Base-by-base conservation (phyloP, 2,329 filamentous ascomycete species). In the Neophaeococcomyces aloes region DNA sequence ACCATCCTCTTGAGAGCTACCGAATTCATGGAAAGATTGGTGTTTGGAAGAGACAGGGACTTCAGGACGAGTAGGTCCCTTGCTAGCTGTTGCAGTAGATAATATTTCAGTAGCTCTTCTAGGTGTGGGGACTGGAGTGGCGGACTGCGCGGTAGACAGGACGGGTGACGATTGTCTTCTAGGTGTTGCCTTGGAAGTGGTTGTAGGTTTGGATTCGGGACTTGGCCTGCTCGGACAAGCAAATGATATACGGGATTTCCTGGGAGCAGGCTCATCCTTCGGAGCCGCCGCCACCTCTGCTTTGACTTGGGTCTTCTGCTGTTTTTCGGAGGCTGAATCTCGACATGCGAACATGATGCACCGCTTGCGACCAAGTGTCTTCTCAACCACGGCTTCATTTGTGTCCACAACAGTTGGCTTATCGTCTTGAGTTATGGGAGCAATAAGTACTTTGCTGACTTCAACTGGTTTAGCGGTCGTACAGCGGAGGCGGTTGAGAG, bases 271-370 rank as follows among this genome's bases (percentile, higher is more conserved):
- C 19, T 56, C 29, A 45, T 39, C 23, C 18, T 34, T 35, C 7
- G 38, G 29, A 10, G 19, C 31, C 35, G 27, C 30, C 11, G 53
- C 56, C 18, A 57, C 48, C 44, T 59, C 55, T 42, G 57, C 55
- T 32, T 54, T 56, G 25, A 58, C 54, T 34, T 48, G 62, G 57
- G n/a, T 57, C 55, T 52, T 47, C 34, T 48, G 50, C 42, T 44
- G 65, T 52, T 61, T 57, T 7, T 64, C 57, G 35, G 68, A 65
- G 6, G 77, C 71, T 58, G 81, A 84, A 29, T 75, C 75, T 29
- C 76, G 80, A 60, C 89, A 96, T 27, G 86, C 87, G 61, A 96
- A 96, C 47, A 83, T 89, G 54, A 96, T 95, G 63, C 85, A 89
- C 48, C 88, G 78, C 67, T 88, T 94, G 57, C 85, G 83, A 38